Base-by-base conservation (phyloP, 345 rosid genomes). In the Aquilaria sinensis region DNA sequence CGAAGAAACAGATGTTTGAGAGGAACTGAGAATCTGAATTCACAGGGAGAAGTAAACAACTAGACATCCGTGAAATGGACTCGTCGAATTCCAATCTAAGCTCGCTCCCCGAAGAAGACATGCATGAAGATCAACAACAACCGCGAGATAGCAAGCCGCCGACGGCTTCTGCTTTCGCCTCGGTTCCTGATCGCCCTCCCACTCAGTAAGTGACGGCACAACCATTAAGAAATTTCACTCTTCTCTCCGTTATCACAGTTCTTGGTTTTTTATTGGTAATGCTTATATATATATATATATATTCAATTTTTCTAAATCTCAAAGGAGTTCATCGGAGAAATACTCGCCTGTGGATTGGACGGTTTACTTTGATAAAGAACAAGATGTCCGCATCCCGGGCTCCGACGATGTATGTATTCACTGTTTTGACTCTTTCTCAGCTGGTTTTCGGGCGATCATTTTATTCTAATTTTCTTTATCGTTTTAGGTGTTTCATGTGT, bases 401-500 rank as follows among this genome's bases (percentile, higher is more conserved):
- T 73, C 96, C 2, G 68, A 81, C 15, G 92, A 94, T 77, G 99
- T 90, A 65, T 68, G 84, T 71, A 50, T 60, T 60, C 30, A 11
- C 46, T 67, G 46, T 63, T 16, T 57, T 31, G 12, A 51, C 47
- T 12, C 12, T 66, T 60, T 30, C 30, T 15, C 16, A 29, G 43
- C n/a, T 57, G 10, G 8, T 12, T 58, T 32, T 60, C 70, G 23
- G 59, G 15, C 31, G 5, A 47, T 47, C 60, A 58, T 55, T 71
- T 34, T 57, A 29, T 71, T 71, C 74, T 69, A 55, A 74, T 77
- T 33, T 73, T 45, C 55, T 31, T 66, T 74, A 15, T 70, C 68
- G 32, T 75, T 76, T 67, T 72, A 94, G 99, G 96, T 88, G 48
- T 90, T 90, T 84, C 99, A 86, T 73, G 85, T 94, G 16, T 94